Evolutionary conservation across 257 asterid species (phyloP), one percentile per base, ranked within the genome.

Genomic region (Nyctanthes arbortristis): DNA sequence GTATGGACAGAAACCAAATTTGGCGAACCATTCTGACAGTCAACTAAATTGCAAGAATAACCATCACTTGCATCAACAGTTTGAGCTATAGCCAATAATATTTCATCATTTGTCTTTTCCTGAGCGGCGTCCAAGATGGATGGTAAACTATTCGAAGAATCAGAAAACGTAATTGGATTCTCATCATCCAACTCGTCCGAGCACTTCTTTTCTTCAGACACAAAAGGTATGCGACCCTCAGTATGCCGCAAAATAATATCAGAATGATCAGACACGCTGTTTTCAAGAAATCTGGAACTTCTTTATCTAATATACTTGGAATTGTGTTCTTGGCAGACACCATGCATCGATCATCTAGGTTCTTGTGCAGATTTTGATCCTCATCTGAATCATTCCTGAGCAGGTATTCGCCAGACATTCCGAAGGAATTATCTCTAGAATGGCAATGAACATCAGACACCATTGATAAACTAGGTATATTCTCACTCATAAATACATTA

Each of bases 361-460:
- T 68, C 68, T 61, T 75, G 11, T 63, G 63, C 34, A 30, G 76
- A 55, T 54, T 67, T 55, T 10, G 40, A 59, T 67, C 74, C 58
- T 65, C 82, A 58, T 75, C 70, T 56, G 36, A 69, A 43, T 56
- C 78, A 68, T 66, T 78, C 52, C 61, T 70, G 52, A 66, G 75
- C 72, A 72, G 73, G 67, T 69, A 60, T 78, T 70, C 63, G 49
- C 67, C 35, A 57, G 85, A 70, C 62, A 63, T 25, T 31, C 67
- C 68, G 61, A 63, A 35, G 31, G 77, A 69, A 61, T 73, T 72
- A 72, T 83, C 72, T 20, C 65, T 28, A 36, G 69, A 54, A 63
- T 54, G 75, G 65, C 36, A 24, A 52, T 65, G 61, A 79, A 54
- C 39, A 60, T 81, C 76, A 69, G 84, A 57, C 28, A 39, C 61